Conservation (phyloP, 345 rosid species). For the Theobroma cacao region DNA sequence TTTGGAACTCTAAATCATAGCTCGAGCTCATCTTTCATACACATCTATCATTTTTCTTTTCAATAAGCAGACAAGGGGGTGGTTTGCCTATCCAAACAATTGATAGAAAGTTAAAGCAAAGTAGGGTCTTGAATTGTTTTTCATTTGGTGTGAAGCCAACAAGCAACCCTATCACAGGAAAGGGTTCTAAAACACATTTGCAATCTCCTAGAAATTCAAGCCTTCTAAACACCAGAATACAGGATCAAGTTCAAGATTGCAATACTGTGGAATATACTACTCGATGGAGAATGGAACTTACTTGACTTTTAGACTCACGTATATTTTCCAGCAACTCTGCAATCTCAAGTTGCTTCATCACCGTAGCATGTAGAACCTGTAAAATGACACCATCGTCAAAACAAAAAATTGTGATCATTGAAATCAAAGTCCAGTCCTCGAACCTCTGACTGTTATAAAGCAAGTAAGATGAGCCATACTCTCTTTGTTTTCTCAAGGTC, state of each 20-base stretch:
- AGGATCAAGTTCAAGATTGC: not conserved
- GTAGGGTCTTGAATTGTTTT: not conserved
- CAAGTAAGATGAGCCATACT: constrained; percentile 37
- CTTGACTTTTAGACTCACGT: constrained; percentile 56
- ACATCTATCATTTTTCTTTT: not conserved
- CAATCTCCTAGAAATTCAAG: too few species aligned
- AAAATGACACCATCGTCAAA: constrained; percentile 12
- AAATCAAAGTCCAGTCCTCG: not conserved
- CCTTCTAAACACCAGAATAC: not conserved
- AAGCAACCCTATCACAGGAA: not conserved
- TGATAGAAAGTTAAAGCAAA: not conserved
- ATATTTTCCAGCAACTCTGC: constrained; percentile 54
- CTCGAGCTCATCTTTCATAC: not conserved
- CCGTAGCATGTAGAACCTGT: constrained; percentile 73
- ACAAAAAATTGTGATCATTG: not conserved
- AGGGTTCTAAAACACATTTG: not conserved
- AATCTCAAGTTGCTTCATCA: constrained; percentile 78
- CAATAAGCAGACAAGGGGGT: not conserved
- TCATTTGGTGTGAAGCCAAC: not conserved
- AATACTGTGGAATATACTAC: not conserved
- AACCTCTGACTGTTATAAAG: not conserved
- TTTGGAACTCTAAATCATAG: not conserved
- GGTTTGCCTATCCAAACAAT: not conserved
- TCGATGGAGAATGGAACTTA: constrained; percentile 33
- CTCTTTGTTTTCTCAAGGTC: constrained; percentile 90